Evolutionary conservation across 2,329 filamentous ascomycete genomes (phyloP).

Genomic region (Lachnellula willkommii): DNA sequence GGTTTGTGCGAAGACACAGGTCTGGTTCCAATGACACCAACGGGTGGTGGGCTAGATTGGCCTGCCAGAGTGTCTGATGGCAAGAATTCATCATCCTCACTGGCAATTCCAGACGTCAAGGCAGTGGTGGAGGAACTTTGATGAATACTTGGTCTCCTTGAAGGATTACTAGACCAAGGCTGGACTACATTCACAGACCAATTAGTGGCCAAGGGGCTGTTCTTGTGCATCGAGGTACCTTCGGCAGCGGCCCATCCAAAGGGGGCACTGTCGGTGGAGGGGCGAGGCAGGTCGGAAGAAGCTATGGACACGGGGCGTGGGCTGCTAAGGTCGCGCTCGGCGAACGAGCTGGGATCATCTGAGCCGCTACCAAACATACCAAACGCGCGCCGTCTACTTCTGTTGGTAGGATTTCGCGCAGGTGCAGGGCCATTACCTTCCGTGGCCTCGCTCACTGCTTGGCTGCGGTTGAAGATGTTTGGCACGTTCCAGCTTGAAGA

Average conservation of each 20-base stretch:
- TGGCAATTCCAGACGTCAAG: slow-evolving; percentile 55
- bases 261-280: slow-evolving; percentile 71
- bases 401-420: slow-evolving; percentile 22
- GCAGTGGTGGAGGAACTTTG: slow-evolving; percentile 60
- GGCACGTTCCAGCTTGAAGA: slow-evolving; percentile 48
- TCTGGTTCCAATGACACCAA: slow-evolving; percentile 74
- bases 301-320: slow-evolving; percentile 65
- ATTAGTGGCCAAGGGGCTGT: slow-evolving; percentile 46
- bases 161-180: slow-evolving; percentile 71
- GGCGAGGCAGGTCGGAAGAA: slow-evolving; percentile 66
- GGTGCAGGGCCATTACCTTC: slow-evolving; percentile 31
- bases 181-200: slow-evolving; percentile 43
- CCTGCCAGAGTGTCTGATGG: slow-evolving; percentile 50
- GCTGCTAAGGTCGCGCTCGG: slow-evolving; percentile 52
- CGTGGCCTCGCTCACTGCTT: slow-evolving; percentile 18
- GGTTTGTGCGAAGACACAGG: slow-evolving; percentile 47
- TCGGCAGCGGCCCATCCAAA: slow-evolving; percentile 59
- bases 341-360: slow-evolving; percentile 37
- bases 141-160: slow-evolving; percentile 74
- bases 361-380: slow-evolving; percentile 49
- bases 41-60: slow-evolving; percentile 50
- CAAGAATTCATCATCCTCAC: slow-evolving; percentile 60
- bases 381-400: slow-evolving; percentile 24
- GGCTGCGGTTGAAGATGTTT: slow-evolving; percentile 33
- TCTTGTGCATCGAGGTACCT: slow-evolving; percentile 44